These are phyloP conservation scores for Leccinum aurantiacum DNA, from an alignment of 768 basidiomycete species.

Conservation along the genomic window DNA sequence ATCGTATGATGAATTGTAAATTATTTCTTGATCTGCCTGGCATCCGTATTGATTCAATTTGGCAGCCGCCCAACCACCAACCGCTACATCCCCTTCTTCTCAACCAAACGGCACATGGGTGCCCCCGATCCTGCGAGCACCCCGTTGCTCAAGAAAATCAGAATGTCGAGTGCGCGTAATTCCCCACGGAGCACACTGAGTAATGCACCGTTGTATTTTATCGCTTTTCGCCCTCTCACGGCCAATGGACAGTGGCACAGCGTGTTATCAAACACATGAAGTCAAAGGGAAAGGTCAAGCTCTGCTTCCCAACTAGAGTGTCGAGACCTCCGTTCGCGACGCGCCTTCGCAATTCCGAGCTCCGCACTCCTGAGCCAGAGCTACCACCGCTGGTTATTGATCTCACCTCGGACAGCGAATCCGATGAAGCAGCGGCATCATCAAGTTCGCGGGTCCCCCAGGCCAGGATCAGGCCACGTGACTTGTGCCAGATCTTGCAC, in stretches of 20 bases:
- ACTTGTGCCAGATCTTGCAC: background rate
- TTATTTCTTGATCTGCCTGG: background rate
- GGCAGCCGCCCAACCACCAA: conserved; percentile 14
- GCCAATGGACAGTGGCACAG: conserved; percentile 23
- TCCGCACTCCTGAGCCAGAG: conserved; percentile 3
- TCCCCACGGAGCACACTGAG: conserved; percentile 22
- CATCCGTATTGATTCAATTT: conserved; percentile 9
- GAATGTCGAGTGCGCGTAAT: conserved; percentile 16
- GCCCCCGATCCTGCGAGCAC: conserved; percentile 8
- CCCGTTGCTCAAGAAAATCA: conserved; percentile 22
- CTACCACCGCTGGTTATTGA: conserved; percentile 18
- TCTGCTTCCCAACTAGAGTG: conserved; percentile 18
- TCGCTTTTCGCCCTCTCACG: conserved; percentile 5
- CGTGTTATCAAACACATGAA: conserved; percentile 27
- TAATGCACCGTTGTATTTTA: conserved; percentile 7
- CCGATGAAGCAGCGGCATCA: background rate
- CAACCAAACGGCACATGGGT: conserved; percentile 15
- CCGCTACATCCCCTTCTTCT: background rate
- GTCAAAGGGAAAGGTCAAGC: conserved; percentile 29
- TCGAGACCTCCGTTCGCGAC: conserved; percentile 15
- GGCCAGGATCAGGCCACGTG: background rate
- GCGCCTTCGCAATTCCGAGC: conserved; percentile 17
- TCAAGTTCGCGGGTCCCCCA: conserved; percentile 4
- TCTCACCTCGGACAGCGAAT: conserved; percentile 17
- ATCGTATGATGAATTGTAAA: conserved; percentile 29